These are phyloP conservation scores for Paradendryphiella salina DNA, from an alignment of 2,329 filamentous ascomycete species.

Conservation along the genomic window DNA sequence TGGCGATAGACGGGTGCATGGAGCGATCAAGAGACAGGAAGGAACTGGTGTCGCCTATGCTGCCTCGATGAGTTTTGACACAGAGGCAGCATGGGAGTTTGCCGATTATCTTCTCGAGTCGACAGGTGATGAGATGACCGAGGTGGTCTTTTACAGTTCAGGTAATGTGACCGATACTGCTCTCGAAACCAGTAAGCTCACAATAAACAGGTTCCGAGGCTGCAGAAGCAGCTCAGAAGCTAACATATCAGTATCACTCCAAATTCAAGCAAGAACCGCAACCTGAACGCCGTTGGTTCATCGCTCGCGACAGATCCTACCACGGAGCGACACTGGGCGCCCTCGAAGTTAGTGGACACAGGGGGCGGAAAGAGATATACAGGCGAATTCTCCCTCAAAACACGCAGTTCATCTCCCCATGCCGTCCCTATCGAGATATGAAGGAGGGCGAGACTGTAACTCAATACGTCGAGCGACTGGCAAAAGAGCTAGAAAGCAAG, in stretches of 20 bases:
- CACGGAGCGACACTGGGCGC: slow-evolving; percentile 72
- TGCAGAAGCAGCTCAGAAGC: slow-evolving; percentile 69
- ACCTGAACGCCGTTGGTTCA: slow-evolving; percentile 61
- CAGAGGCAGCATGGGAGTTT: slow-evolving; percentile 57
- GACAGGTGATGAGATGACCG: slow-evolving; percentile 58
- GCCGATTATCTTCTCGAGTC: slow-evolving; percentile 55
- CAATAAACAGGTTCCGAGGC: slow-evolving; percentile 59
- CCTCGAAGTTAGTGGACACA: slow-evolving; percentile 66
- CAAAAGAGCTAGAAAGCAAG: slow-evolving; percentile 67
- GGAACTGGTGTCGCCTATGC: slow-evolving; percentile 46
- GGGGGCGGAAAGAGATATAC: slow-evolving; percentile 63
- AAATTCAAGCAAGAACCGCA: slow-evolving; percentile 57
- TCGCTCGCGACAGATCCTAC: slow-evolving; percentile 67
- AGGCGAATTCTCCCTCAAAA: slow-evolving; percentile 61
- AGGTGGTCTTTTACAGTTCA: slow-evolving; percentile 61
- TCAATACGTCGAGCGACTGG: slow-evolving; percentile 64
- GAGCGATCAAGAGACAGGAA: slow-evolving; percentile 64
- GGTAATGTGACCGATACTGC: slow-evolving; percentile 47
- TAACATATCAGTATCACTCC: slow-evolving; percentile 67
- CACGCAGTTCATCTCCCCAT: slow-evolving; percentile 66
- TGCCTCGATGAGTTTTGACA: slow-evolving; percentile 52
- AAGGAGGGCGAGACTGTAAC: slow-evolving; percentile 56
- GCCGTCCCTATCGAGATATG: slow-evolving; percentile 66
- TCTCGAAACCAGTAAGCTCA: not conserved
- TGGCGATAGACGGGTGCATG: slow-evolving; percentile 62